phyloP scores from a whole-genome alignment of 1,284 basidiomycete species.

The Fomitopsis pinicola region DNA sequence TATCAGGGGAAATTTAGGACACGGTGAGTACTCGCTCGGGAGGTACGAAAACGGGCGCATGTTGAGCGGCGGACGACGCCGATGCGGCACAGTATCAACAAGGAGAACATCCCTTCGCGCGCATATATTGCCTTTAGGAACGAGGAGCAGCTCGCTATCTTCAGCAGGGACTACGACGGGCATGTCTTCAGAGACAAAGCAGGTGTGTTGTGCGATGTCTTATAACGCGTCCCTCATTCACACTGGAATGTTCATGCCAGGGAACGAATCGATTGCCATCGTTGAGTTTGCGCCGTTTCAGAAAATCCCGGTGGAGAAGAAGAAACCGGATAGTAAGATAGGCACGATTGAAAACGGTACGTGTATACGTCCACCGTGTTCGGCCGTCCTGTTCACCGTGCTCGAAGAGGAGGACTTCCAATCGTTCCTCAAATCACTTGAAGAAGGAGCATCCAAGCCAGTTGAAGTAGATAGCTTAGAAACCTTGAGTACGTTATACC shows the following conservation, averaged over 20 bases:
- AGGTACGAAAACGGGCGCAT: not conserved
- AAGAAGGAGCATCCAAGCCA: constrained; percentile 40
- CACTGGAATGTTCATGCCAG: constrained; percentile 35
- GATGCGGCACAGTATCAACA: constrained; percentile 50
- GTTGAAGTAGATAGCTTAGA: constrained; percentile 59
- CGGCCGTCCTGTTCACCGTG: not conserved
- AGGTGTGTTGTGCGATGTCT: constrained; percentile 42
- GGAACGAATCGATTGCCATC: constrained; percentile 82
- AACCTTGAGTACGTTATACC: constrained; percentile 47
- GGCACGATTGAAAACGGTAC: constrained; percentile 78
- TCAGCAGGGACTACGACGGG: constrained; percentile 86
- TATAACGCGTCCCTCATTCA: constrained; percentile 16
- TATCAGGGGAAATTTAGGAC: constrained; percentile 69
- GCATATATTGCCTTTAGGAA: constrained; percentile 91
- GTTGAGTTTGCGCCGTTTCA: constrained; percentile 95
- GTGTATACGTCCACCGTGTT: not conserved
- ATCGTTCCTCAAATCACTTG: constrained; percentile 72
- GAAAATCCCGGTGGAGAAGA: constrained; percentile 73
- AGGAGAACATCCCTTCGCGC: constrained; percentile 80
- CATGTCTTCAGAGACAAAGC: constrained; percentile 90
- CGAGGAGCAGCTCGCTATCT: constrained; percentile 66
- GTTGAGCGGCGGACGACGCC: not conserved
- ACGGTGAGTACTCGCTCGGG: constrained; percentile 43
- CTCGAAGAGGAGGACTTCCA: constrained; percentile 42
- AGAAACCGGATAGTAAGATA: constrained; percentile 65